Percentiles rank a stretch among this genome's conserved stretches.
Conservation (phyloP, 345 rosid species). For the Lepidium sativum region DNA sequence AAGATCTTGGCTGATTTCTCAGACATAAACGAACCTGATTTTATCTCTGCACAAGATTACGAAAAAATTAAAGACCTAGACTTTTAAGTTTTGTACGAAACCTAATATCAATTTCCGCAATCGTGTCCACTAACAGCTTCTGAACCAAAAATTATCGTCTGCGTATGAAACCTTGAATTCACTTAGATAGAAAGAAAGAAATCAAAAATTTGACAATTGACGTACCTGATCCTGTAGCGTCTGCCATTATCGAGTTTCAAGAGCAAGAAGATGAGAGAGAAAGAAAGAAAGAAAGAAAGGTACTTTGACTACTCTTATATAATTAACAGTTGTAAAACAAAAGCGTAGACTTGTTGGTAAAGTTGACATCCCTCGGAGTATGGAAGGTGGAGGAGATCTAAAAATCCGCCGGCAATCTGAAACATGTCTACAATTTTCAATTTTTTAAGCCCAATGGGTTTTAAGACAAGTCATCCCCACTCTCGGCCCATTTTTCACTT, state of each 20-base stretch:
- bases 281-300: background rate
- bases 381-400: constrained; percentile 10
- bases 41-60: constrained; percentile 9
- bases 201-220: background rate
- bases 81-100: background rate
- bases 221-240: constrained; percentile 15
- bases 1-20: constrained; percentile 74
- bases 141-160: background rate
- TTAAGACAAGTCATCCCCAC: background rate
- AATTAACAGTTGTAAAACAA: background rate
- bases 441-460: background rate
- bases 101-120: background rate
- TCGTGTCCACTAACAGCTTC: background rate
- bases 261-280: background rate
- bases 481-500: background rate
- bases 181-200: background rate
- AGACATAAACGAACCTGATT: constrained; percentile 38
- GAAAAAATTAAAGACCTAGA: background rate
- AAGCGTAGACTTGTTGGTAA: constrained; percentile 11
- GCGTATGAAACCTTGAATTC: background rate
- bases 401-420: constrained; percentile 23
- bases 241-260: constrained; percentile 9
- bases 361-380: background rate
- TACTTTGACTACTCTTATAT: constrained; percentile 13
- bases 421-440: constrained; percentile 5